Evolutionary conservation across 1,284 basidiomycete species (phyloP).

Genomic region (Rugosomyces carneus): DNA sequence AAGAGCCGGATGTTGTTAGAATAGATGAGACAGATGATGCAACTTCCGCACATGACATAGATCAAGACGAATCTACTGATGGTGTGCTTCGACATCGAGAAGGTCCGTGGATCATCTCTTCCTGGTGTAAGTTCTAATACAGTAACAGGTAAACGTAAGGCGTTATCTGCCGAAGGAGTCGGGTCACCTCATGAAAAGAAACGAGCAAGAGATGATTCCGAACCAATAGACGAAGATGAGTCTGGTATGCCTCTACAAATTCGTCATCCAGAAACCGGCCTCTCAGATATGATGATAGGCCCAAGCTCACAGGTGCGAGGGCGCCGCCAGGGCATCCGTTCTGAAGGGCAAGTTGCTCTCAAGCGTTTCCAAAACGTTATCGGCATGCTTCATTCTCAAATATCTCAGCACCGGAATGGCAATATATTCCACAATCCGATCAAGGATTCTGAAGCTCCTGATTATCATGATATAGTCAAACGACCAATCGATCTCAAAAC

Average conservation of each 20-base stretch:
- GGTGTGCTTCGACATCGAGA: conserved; percentile 26
- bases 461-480: conserved; percentile 87
- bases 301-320: conserved; percentile 25
- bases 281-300: conserved; percentile 18
- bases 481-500: conserved; percentile 91
- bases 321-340: conserved; percentile 24
- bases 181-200: conserved; percentile 57
- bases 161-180: conserved; percentile 44
- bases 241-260: conserved; percentile 31
- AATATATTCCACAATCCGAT: conserved; percentile 91
- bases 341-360: conserved; percentile 44
- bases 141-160: conserved; percentile 60
- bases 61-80: conserved; percentile 24
- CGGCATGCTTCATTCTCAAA: conserved; percentile 72
- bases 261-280: not conserved
- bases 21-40: conserved; percentile 16
- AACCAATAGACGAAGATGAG: conserved; percentile 61
- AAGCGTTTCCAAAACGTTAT: conserved; percentile 81
- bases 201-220: conserved; percentile 61
- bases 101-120: conserved; percentile 18
- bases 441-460: conserved; percentile 79
- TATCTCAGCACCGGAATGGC: conserved; percentile 79
- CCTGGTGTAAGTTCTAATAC: not conserved
- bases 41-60: conserved; percentile 12
- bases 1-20: conserved; percentile 21